Evolutionary conservation across 2,329 filamentous ascomycete species (phyloP).

Genomic region (Plenodomus tracheiphilus): DNA sequence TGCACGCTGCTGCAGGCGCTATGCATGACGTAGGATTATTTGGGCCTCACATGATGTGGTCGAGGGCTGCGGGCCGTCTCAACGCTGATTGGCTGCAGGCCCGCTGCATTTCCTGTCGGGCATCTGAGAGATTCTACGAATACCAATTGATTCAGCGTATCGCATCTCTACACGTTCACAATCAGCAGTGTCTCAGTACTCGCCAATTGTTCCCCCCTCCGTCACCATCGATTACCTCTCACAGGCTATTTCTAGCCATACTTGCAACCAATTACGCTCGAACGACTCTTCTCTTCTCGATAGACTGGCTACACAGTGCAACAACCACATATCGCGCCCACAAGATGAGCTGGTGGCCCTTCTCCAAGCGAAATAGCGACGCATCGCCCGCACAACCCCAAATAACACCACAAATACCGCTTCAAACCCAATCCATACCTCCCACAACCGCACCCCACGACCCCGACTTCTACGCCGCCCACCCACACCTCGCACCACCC

Average conservation of each 20-base stretch:
- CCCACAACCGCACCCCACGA: constrained; percentile 49
- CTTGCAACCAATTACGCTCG: neutral
- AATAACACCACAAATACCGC: constrained; percentile 16
- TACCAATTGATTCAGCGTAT: neutral
- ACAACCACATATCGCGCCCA: neutral
- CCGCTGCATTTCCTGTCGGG: neutral
- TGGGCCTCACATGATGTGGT: constrained; percentile 22
- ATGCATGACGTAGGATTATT: constrained; percentile 41
- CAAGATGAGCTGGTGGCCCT: constrained; percentile 19
- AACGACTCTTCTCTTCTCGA: neutral
- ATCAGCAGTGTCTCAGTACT: neutral
- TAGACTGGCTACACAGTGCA: neutral
- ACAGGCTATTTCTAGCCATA: too few relatives aligned
- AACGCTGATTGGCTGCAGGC: constrained; percentile 25
- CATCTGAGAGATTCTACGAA: neutral
- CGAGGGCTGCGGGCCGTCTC: constrained; percentile 19
- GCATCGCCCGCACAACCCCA: constrained; percentile 8
- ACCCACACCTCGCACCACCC: constrained; percentile 52
- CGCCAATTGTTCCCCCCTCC: too few relatives aligned
- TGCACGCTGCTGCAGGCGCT: constrained; percentile 26
- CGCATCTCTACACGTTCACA: neutral
- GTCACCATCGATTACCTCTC: too few relatives aligned
- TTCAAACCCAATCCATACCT: constrained; percentile 9
- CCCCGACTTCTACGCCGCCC: constrained; percentile 57
- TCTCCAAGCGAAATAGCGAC: constrained; percentile 12